A percentile compares a stretch with the other conserved stretches of the same genome.
These are phyloP conservation scores for Trichoderma reesei DNA, from an alignment of 495 filamentous ascomycete genomes.

Conservation along the genomic window DNA sequence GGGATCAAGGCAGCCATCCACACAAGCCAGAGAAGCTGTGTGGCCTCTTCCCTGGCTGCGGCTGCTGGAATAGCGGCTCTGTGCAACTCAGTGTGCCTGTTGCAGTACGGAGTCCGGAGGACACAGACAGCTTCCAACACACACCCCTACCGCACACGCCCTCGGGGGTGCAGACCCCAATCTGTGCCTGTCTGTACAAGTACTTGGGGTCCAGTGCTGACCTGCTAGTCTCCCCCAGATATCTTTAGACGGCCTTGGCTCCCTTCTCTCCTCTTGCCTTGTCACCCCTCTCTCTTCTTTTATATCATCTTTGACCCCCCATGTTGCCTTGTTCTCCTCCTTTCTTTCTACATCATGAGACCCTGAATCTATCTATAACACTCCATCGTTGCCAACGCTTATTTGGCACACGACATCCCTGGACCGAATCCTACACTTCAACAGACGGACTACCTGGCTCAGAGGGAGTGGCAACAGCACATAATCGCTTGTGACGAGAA, in stretches of 20 bases:
- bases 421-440: neutral
- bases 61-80: neutral
- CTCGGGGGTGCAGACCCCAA: no score
- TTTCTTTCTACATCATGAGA: neutral
- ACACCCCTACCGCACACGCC: conserved; percentile 3
- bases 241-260: neutral
- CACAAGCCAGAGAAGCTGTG: neutral
- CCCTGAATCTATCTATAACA: neutral
- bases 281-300: neutral
- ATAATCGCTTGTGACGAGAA: no score
- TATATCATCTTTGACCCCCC: no score
- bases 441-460: neutral
- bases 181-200: neutral
- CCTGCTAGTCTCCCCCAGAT: conserved; percentile 1
- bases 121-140: neutral
- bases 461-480: neutral
- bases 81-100: neutral
- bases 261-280: neutral
- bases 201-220: neutral
- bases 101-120: no score
- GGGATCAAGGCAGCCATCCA: neutral
- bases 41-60: neutral
- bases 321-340: no score
- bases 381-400: neutral
- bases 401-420: neutral